Evolutionary conservation across 345 rosid genomes (phyloP).

Genomic region (Syzygium oleosum): DNA sequence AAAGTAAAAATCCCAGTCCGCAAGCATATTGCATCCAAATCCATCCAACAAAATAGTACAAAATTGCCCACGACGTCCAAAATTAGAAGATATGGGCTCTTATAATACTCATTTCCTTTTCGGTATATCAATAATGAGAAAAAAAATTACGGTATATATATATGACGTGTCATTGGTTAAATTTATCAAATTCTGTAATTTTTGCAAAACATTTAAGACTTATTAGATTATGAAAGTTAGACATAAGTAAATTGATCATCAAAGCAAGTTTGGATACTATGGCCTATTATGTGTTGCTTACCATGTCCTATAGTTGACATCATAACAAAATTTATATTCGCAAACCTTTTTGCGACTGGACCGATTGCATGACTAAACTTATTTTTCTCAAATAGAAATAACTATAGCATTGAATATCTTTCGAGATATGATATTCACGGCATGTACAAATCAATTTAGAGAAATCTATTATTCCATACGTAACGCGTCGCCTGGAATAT

Average conservation of each 20-base stretch:
- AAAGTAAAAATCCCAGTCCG: background rate
- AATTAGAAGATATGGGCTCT: background rate
- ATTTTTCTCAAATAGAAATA: background rate
- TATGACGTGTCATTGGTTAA: background rate
- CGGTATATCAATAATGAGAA: too few relatives aligned
- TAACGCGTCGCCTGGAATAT: fast-evolving
- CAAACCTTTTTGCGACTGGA: background rate
- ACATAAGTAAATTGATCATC: too few relatives aligned
- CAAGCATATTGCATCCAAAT: background rate
- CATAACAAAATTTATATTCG: background rate
- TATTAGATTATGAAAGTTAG: background rate
- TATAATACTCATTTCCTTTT: background rate
- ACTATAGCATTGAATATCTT: too few relatives aligned
- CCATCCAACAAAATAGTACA: background rate
- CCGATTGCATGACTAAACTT: fast-evolving
- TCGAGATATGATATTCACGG: background rate
- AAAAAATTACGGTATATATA: too few relatives aligned
- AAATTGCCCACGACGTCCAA: background rate
- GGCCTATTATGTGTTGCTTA: background rate
- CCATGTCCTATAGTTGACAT: background rate
- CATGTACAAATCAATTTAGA: background rate
- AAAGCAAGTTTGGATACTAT: too few relatives aligned
- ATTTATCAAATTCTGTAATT: background rate
- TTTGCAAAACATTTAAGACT: background rate
- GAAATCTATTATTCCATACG: fast-evolving